Percentiles rank a stretch among this genome's conserved stretches.
These are phyloP conservation scores for Trichosphaerium sp. DNA, from an alignment of 78 protist genomes.

Conservation along the genomic window DNA sequence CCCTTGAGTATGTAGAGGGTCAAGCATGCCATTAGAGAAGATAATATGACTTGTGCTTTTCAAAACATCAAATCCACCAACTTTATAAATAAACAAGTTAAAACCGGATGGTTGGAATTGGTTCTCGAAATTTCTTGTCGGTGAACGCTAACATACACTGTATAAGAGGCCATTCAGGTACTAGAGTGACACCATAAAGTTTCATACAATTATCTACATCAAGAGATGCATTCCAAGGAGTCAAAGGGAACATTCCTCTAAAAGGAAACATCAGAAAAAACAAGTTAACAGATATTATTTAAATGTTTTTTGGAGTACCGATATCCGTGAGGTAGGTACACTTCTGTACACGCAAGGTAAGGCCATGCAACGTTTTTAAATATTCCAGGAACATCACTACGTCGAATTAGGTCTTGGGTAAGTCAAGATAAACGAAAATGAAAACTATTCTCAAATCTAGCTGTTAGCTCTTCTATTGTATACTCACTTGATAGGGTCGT, in stretches of 20 bases:
- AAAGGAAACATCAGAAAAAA: constrained; percentile 6
- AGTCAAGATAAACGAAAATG: no score
- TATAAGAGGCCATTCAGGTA: background rate
- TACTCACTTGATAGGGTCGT: background rate
- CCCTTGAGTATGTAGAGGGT: constrained; percentile 32
- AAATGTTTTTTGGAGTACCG: no score
- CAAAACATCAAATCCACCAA: no score
- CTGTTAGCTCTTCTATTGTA: no score
- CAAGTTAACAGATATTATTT: no score
- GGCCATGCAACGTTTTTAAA: background rate
- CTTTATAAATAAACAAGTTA: background rate
- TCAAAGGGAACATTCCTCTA: constrained; percentile 9
- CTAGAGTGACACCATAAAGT: background rate
- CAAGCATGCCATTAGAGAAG: constrained; percentile 25
- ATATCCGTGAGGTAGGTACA: constrained; percentile 11
- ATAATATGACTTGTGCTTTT: constrained; percentile 9
- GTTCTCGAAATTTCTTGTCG: no score
- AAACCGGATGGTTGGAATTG: constrained; percentile 1
- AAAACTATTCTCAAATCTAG: background rate
- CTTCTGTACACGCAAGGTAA: constrained; percentile 27
- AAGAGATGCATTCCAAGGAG: background rate
- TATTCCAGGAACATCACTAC: no score
- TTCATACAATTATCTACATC: background rate
- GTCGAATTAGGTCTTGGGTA: no score
- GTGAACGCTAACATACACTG: constrained; percentile 1